These are phyloP conservation scores for Trichoderma breve DNA, from an alignment of 2,329 filamentous ascomycete species.

Conservation along the genomic window DNA sequence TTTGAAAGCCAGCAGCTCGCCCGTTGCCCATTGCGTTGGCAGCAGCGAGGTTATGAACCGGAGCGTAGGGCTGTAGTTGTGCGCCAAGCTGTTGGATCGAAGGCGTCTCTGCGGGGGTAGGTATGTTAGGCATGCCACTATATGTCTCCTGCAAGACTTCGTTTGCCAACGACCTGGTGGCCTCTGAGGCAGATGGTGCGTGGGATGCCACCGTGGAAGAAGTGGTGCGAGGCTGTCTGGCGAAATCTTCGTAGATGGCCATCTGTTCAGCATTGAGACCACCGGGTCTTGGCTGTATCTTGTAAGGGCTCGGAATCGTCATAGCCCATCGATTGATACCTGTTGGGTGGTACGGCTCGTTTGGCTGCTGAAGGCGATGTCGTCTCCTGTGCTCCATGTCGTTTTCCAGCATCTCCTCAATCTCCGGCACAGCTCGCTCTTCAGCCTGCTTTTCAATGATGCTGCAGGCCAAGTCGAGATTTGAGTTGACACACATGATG, in stretches of 20 bases:
- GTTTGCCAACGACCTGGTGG: constrained; percentile 60
- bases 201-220: constrained; percentile 55
- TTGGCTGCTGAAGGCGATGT: constrained; percentile 71
- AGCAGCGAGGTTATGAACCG: constrained; percentile 43
- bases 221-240: constrained; percentile 71
- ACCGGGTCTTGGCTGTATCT: constrained; percentile 65
- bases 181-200: constrained; percentile 57
- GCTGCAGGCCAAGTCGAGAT: constrained; percentile 86
- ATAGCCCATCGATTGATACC: constrained; percentile 86
- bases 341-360: constrained; percentile 80
- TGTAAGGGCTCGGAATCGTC: constrained; percentile 91
- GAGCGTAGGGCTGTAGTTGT: constrained; percentile 56
- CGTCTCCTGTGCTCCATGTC: constrained; percentile 75
- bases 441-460: constrained; percentile 96
- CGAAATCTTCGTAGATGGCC: constrained; percentile 96
- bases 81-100: constrained; percentile 52
- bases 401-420: constrained; percentile 85
- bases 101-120: constrained; percentile 60
- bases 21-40: constrained; percentile 46
- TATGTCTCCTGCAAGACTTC: constrained; percentile 64
- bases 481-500: constrained; percentile 98
- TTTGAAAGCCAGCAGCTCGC: constrained; percentile 45
- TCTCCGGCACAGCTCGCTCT: constrained; percentile 87
- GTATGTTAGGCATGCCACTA: constrained; percentile 53
- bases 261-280: constrained; percentile 90